Conservation (phyloP, 805 yeast genomes). For the Myxozyma vanderwaltii region DNA sequence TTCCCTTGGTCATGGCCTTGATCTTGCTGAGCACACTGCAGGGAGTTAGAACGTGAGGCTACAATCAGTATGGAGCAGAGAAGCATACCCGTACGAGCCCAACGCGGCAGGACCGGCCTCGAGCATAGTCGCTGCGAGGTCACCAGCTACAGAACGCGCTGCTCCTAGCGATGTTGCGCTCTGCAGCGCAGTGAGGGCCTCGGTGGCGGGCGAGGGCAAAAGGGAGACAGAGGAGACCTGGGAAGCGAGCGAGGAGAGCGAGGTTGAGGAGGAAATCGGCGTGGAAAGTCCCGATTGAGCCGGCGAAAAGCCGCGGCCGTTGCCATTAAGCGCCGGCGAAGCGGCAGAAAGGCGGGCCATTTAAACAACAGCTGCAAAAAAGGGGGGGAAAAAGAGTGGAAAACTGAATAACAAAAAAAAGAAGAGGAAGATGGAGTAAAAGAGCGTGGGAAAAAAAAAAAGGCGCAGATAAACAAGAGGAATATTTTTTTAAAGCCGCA, state of each 20-base stretch:
- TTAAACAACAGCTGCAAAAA: too few relatives aligned
- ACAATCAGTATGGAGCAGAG: background rate
- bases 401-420: background rate
- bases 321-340: slow-evolving; percentile 17
- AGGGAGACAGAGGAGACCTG: slow-evolving; percentile 53
- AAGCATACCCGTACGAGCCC: slow-evolving; percentile 43
- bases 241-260: slow-evolving; percentile 54
- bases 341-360: slow-evolving; percentile 21
- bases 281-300: slow-evolving; percentile 35
- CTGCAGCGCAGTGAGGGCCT: slow-evolving; percentile 55
- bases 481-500: slow-evolving; percentile 17
- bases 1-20: slow-evolving; percentile 68
- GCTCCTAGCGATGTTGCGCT: slow-evolving; percentile 56
- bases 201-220: slow-evolving; percentile 68
- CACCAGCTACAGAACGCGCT: slow-evolving; percentile 56
- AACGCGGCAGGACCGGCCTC: slow-evolving; percentile 53
- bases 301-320: slow-evolving; percentile 17
- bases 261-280: slow-evolving; percentile 47
- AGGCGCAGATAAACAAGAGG: slow-evolving; percentile 5
- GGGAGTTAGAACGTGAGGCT: background rate
- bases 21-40: slow-evolving; percentile 57
- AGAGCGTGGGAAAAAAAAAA: background rate
- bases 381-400: background rate
- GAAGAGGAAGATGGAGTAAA: slow-evolving; percentile 1
- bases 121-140: slow-evolving; percentile 54